phyloP scores from a whole-genome alignment of 108 stramenopile species.

The Cyclotella baltica region DNA sequence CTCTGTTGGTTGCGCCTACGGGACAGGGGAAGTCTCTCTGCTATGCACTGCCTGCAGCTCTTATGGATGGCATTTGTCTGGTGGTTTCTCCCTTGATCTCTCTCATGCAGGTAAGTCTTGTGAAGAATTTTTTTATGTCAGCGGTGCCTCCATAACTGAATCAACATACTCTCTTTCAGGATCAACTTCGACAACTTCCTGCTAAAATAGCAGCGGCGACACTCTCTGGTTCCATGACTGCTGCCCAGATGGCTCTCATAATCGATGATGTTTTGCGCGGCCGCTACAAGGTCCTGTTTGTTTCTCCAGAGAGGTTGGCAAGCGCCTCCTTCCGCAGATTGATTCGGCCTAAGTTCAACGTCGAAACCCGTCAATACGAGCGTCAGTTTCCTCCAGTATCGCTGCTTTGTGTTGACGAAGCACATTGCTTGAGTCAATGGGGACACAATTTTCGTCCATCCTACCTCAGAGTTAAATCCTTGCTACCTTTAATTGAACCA shows the following conservation, averaged over 20 bases:
- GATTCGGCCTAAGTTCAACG: constrained; percentile 71
- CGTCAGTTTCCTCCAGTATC: constrained; percentile 86
- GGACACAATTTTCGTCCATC: constrained; percentile 98
- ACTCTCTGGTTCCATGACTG: constrained; percentile 77
- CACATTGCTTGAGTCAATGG: constrained; percentile 92
- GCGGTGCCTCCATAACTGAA: too few relatives aligned
- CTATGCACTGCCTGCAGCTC: constrained; percentile 94
- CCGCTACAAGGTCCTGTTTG: constrained; percentile 89
- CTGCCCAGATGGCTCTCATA: constrained; percentile 74
- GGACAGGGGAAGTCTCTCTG: constrained; percentile 97
- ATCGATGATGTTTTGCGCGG: constrained; percentile 81
- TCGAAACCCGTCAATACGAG: constrained; percentile 65
- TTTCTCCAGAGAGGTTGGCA: constrained; percentile 92
- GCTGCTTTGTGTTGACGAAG: constrained; percentile 95
- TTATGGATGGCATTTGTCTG: constrained; percentile 91
- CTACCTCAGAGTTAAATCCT: constrained; percentile 77
- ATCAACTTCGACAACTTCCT: constrained; percentile 90
- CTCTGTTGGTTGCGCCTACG: constrained; percentile 96
- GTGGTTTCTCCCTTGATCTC: constrained; percentile 97
- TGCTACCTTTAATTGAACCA: constrained; percentile 74
- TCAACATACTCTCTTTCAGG: too few relatives aligned
- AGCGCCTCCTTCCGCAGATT: constrained; percentile 92
- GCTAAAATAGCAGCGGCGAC: constrained; percentile 86
- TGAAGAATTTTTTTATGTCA: too few relatives aligned
- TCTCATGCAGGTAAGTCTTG: constrained; percentile 79